These are phyloP conservation scores for Meredithiella fracta DNA, from an alignment of 2,329 filamentous ascomycete genomes.

Conservation along the genomic window DNA sequence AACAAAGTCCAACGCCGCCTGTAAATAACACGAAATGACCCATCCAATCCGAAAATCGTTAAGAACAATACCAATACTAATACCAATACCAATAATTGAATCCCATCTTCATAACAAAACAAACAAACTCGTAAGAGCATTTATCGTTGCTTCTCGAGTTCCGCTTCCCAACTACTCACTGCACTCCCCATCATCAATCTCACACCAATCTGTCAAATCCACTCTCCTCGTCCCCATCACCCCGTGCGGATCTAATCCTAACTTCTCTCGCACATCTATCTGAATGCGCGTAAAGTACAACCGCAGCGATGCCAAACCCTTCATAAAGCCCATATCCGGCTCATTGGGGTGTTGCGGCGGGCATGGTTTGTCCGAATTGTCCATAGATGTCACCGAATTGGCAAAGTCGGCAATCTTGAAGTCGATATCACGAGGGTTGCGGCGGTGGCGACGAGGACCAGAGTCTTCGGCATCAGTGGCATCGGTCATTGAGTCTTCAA, in stretches of 20 bases:
- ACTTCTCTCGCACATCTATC: slow-evolving; percentile 47
- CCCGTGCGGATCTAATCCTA: slow-evolving; percentile 29
- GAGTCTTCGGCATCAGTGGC: slow-evolving; percentile 41
- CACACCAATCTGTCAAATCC: slow-evolving; percentile 9
- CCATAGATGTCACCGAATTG: slow-evolving; percentile 85
- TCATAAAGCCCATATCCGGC: slow-evolving; percentile 76
- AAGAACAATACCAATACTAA: too few species aligned
- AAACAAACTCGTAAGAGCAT: too few species aligned
- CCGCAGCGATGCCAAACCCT: slow-evolving; percentile 61
- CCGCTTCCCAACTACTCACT: slow-evolving; percentile 11
- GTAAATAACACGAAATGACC: neutral
- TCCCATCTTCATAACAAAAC: too few species aligned
- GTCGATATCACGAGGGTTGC: slow-evolving; percentile 50
- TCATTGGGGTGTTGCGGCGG: slow-evolving; percentile 67
- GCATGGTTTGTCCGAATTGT: slow-evolving; percentile 48
- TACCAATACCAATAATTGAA: too few species aligned
- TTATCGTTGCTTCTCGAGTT: too few species aligned
- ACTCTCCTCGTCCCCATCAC: slow-evolving; percentile 9
- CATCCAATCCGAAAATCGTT: neutral
- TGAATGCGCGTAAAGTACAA: slow-evolving; percentile 81
- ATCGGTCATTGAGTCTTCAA: slow-evolving; percentile 43
- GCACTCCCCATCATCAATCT: slow-evolving; percentile 14
- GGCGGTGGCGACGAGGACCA: slow-evolving; percentile 27
- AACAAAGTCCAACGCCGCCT: slow-evolving; percentile 7
- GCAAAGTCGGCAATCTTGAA: slow-evolving; percentile 98